Evolutionary conservation across 176 grass and related monocot species (phyloP).

Genomic region (Eragrostis curvula): DNA sequence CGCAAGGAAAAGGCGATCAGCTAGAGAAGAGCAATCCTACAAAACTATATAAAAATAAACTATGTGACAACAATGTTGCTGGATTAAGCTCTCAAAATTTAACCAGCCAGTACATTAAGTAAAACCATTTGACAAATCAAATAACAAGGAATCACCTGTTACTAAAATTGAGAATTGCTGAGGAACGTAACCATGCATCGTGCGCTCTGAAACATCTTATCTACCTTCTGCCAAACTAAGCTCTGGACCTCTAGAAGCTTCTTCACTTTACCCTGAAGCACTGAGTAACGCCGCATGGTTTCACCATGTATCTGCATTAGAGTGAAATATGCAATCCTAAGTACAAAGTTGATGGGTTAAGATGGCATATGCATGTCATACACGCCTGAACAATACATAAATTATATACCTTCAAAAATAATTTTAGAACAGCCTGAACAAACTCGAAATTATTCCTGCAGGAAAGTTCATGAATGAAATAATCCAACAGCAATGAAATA

Average conservation of each 20-base stretch:
- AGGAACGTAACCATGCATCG: constrained; percentile 97
- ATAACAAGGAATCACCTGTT: constrained; percentile 23
- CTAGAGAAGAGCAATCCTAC: neutral
- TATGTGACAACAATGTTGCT: neutral
- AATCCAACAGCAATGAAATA: constrained; percentile 81
- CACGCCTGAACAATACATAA: constrained; percentile 21
- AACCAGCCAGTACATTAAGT: neutral
- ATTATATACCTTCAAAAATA: constrained; percentile 85
- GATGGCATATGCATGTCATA: neutral
- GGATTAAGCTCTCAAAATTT: neutral
- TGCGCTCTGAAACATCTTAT: constrained; percentile 84
- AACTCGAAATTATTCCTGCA: constrained; percentile 92
- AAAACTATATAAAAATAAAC: neutral
- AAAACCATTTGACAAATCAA: neutral
- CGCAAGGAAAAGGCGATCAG: neutral
- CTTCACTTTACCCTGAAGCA: constrained; percentile 69
- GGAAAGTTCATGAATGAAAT: constrained; percentile 85
- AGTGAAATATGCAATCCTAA: constrained; percentile 23
- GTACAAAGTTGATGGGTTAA: constrained; percentile 11
- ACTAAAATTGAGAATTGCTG: constrained; percentile 88
- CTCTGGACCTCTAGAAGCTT: constrained; percentile 92
- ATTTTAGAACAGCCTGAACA: constrained; percentile 88
- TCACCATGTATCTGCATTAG: constrained; percentile 87
- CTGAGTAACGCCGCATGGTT: constrained; percentile 60
- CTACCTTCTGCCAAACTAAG: constrained; percentile 88